phyloP scores from a whole-genome alignment of 495 filamentous ascomycete species.

The Penicillium cosmopolitanum region DNA sequence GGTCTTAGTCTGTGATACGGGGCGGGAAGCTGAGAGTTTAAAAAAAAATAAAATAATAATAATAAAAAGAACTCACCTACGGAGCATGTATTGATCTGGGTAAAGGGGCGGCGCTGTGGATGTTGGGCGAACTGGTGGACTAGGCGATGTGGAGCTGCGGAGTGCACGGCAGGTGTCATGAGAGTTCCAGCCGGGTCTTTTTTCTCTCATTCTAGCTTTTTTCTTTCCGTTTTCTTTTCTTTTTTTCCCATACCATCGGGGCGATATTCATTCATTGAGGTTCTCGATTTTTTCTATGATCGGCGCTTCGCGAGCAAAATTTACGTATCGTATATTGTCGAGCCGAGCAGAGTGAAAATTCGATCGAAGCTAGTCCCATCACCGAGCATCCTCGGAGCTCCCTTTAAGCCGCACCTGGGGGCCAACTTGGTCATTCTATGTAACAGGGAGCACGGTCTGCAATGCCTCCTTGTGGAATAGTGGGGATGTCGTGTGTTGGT shows the following conservation, averaged over 20 bases:
- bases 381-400: neutral
- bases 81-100: neutral
- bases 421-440: neutral
- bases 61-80: neutral
- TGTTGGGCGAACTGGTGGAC: constrained; percentile 9
- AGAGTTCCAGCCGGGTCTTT: constrained; percentile 16
- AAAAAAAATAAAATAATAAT: neutral
- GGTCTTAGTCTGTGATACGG: neutral
- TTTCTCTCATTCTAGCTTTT: neutral
- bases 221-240: constrained; percentile 1
- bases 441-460: neutral
- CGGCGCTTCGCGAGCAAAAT: neutral
- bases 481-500: neutral
- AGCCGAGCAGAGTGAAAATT: neutral
- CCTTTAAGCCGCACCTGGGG: constrained; percentile 1
- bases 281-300: constrained; percentile 6
- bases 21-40: neutral
- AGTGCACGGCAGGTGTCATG: constrained; percentile 19
- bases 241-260: neutral
- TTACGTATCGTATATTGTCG: neutral
- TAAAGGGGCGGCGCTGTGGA: constrained; percentile 9
- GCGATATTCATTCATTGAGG: neutral
- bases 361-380: constrained; percentile 1
- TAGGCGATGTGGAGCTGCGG: constrained; percentile 13
- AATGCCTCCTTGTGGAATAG: neutral